Evolutionary conservation across 2,329 filamentous ascomycete genomes (phyloP), one percentile per base, ranked within the genome.

Genomic region (Nemania diffusa): DNA sequence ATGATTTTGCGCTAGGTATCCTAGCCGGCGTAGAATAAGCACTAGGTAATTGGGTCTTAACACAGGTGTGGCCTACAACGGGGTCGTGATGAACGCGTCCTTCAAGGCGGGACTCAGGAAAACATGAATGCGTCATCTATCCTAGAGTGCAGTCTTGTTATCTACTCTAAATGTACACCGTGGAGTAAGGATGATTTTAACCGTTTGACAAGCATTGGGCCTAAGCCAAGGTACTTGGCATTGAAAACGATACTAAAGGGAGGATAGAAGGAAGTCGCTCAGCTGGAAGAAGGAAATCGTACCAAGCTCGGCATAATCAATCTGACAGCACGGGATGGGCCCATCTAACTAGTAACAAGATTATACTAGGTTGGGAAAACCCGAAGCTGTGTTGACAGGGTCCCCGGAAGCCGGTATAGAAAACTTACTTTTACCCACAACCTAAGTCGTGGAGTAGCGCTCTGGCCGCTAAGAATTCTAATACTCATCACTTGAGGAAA

Each of bases 11-110:
- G 53, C 63, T 68, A 66, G 40, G 46, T 11, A 50, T 13, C 32
- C 22, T 34, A 37, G 65, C 22, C 46, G 37, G 37, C 46, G 46
- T 57, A 52, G 57, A 57, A 62, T 62, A 65, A 68, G 65, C 61
- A 48, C 65, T 62, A 68, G 46, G 52, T 50, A 27, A 44, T 44
- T 44, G 5, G 40, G 40, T 44, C 40, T 44, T 44, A 8, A 44
- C 8, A 20, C 15, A 17, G 20, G 5, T 6, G 17, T 37, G 42
- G 48, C 44, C 56, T 34, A 57, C 40, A 52, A 24, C 20, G 37
- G 58, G 57, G 57, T 26, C 57, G 26, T 37, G 34, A 57, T 50
- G 27, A 20, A 44, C 32, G 57, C 56, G 55, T 57, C 65, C 52
- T 44, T 42, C 26, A 34, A 17, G 26, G 61, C 46, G 29, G 46